A percentile compares a stretch with the other conserved stretches of the same genome.
Conservation (phyloP, 1,284 basidiomycete species). For the Rhodotorula sp. region DNA sequence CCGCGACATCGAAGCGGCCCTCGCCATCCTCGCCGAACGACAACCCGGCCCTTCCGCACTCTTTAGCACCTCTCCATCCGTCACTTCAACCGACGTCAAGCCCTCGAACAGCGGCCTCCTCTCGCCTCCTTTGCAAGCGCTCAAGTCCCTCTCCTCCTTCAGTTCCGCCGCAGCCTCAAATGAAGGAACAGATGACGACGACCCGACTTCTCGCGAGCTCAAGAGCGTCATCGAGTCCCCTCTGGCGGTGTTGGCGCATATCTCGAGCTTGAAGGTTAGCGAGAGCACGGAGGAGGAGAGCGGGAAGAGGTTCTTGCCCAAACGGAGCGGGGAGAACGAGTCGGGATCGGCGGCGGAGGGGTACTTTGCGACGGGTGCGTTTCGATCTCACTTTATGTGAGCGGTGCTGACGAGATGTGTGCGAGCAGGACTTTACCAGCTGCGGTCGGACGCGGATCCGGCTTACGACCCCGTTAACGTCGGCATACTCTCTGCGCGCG, state of each 20-base stretch:
- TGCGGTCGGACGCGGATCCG: conserved; percentile 23
- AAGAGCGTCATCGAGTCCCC: conserved; percentile 33
- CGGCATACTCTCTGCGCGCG: conserved; percentile 21
- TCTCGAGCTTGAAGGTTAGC: conserved; percentile 20
- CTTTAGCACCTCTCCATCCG: neutral
- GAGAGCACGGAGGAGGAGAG: conserved; percentile 31
- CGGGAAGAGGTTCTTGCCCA: conserved; percentile 20
- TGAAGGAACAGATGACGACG: conserved; percentile 1
- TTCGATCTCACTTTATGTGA: neutral
- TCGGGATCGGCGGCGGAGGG: neutral
- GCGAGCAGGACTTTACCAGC: conserved; percentile 24
- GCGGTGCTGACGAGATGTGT: neutral
- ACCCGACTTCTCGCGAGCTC: conserved; percentile 17
- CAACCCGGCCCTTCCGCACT: neutral
- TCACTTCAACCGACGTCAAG: neutral
- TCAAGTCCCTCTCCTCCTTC: neutral
- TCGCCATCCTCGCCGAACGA: conserved; percentile 12
- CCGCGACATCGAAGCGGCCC: conserved; percentile 22
- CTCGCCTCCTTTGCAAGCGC: neutral
- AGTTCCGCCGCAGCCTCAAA: neutral
- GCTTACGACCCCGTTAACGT: conserved; percentile 29
- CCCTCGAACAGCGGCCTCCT: neutral
- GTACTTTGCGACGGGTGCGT: conserved; percentile 18
- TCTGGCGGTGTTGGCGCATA: conserved; percentile 29
- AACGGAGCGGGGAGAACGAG: neutral